Evolutionary conservation across 345 rosid genomes (phyloP).

Genomic region (Arabis alpina): DNA sequence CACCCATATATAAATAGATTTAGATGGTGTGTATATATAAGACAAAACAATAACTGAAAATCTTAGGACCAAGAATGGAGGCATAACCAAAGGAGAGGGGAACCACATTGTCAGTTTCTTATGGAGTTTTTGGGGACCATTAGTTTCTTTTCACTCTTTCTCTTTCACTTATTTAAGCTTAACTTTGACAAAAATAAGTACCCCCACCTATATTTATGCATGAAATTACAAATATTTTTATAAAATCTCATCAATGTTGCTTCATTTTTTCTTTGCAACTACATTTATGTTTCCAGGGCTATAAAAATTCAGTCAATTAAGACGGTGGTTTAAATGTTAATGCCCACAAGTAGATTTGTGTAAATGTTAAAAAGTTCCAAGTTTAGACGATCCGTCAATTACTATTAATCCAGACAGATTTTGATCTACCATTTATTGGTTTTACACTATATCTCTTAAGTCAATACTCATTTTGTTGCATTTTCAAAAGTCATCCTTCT

Average conservation of each 20-base stretch:
- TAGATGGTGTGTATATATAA: slow-evolving; percentile 19
- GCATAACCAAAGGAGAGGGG: slow-evolving; percentile 40
- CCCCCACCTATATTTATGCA: slow-evolving; percentile 30
- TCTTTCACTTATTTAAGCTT: slow-evolving; percentile 42
- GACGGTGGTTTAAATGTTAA: slow-evolving; percentile 38
- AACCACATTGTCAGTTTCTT: slow-evolving; percentile 45
- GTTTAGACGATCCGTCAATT: slow-evolving; percentile 37
- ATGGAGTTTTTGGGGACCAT: slow-evolving; percentile 39
- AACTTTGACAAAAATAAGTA: slow-evolving; percentile 34
- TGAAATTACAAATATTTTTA: slow-evolving; percentile 5
- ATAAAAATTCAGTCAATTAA: slow-evolving; percentile 29
- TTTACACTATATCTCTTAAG: neutral
- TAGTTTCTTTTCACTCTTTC: slow-evolving; percentile 33
- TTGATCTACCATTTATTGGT: slow-evolving; percentile 19
- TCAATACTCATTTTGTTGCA: neutral
- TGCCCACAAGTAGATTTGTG: slow-evolving; percentile 43
- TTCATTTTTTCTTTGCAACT: slow-evolving; percentile 30
- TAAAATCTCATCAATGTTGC: slow-evolving; percentile 9
- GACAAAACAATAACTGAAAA: slow-evolving; percentile 40
- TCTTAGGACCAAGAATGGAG: slow-evolving; percentile 44
- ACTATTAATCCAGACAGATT: slow-evolving; percentile 5
- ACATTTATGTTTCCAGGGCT: slow-evolving; percentile 35
- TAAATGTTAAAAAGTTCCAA: slow-evolving; percentile 43
- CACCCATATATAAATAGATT: slow-evolving; percentile 1
- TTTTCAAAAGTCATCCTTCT: neutral